Conservation (phyloP, 1,284 basidiomycete species). For the Grifola frondosa region DNA sequence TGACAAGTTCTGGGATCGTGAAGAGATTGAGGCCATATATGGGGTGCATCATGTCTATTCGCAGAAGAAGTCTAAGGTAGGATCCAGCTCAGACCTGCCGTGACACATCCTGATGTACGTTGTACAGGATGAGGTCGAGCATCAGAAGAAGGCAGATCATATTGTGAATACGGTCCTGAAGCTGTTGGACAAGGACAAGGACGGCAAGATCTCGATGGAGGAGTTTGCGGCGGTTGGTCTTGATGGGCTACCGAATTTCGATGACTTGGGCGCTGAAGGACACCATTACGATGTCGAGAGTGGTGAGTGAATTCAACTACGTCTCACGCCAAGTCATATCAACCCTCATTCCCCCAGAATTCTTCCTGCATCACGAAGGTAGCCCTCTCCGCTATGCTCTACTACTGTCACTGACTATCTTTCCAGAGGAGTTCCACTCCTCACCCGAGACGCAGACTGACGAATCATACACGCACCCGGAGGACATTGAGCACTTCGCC, state of each 20-base stretch:
- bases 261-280: conserved; percentile 82
- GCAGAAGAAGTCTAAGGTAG: conserved; percentile 80
- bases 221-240: conserved; percentile 84
- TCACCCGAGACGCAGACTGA: conserved; percentile 98
- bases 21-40: conserved; percentile 89
- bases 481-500: conserved; percentile 86
- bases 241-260: conserved; percentile 83
- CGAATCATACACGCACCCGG: conserved; percentile 90
- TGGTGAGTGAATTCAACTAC: conserved; percentile 45
- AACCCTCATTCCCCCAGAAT: conserved; percentile 47
- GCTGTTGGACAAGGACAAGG: conserved; percentile 75
- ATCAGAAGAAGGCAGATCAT: conserved; percentile 81
- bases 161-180: conserved; percentile 79
- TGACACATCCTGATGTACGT: not conserved
- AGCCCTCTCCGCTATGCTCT: too few species aligned
- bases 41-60: conserved; percentile 96
- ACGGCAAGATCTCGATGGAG: conserved; percentile 75
- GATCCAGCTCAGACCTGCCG: not conserved
- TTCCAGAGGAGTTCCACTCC: conserved; percentile 82
- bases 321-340: not conserved
- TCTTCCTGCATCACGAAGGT: conserved; percentile 95
- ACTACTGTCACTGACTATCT: too few species aligned
- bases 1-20: conserved; percentile 72
- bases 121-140: conserved; percentile 70
- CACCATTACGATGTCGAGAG: conserved; percentile 94